phyloP scores from a whole-genome alignment of 2,329 filamentous ascomycete species.

The Sporothrix luriei region DNA sequence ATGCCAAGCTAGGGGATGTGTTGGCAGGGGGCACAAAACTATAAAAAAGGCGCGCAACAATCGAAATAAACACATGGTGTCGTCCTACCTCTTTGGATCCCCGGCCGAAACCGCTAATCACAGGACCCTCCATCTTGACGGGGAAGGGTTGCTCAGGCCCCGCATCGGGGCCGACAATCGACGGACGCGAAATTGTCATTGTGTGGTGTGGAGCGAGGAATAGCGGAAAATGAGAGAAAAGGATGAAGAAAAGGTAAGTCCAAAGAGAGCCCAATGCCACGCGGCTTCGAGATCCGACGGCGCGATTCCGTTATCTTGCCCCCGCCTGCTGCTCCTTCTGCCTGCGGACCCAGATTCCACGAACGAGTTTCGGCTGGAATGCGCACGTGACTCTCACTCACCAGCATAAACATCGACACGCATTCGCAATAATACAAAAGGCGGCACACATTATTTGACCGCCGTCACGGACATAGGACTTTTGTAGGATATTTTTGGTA shows the following conservation, averaged over 20 bases:
- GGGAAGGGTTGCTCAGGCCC: conserved; percentile 81
- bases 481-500: background rate
- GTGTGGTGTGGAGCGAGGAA: background rate
- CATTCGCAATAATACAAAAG: background rate
- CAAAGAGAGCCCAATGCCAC: background rate
- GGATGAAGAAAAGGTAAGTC: background rate
- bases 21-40: background rate
- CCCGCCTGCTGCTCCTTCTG: background rate
- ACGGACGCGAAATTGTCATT: conserved; percentile 53
- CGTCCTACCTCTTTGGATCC: conserved; percentile 80
- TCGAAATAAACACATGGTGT: background rate
- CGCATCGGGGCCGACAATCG: conserved; percentile 70
- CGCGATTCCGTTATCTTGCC: conserved; percentile 5
- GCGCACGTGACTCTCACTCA: conserved; percentile 16
- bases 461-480: background rate
- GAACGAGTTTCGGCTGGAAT: conserved; percentile 10
- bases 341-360: background rate
- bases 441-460: too few relatives aligned
- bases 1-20: conserved; percentile 72
- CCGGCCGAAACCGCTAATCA: conserved; percentile 90
- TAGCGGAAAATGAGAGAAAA: background rate
- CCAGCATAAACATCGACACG: background rate
- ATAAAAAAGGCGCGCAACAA: background rate
- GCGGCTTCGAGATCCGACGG: background rate
- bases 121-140: conserved; percentile 77